A percentile compares a stretch with the other conserved stretches of the same genome.
Evolutionary conservation across 352 stramenopile genomes (phyloP).

Genomic region (Phytophthora kernoviae): DNA sequence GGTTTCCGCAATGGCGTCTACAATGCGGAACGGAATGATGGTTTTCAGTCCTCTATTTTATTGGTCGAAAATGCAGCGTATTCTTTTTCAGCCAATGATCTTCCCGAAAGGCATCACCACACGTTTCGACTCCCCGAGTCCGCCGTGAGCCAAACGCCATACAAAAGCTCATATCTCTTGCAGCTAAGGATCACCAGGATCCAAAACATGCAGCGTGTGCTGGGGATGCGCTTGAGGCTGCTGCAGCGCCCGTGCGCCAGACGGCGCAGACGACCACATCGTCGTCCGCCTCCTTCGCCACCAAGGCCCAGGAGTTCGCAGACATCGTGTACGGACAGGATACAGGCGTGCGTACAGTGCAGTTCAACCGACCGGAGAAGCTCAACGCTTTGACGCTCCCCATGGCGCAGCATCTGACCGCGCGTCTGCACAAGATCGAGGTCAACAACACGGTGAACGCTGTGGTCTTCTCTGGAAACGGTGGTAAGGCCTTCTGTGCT

Average conservation of each 20-base stretch:
- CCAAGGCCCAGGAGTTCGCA: slow-evolving; percentile 54
- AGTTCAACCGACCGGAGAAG: slow-evolving; percentile 91
- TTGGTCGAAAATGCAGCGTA: slow-evolving; percentile 32
- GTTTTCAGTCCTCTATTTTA: slow-evolving; percentile 15
- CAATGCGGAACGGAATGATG: slow-evolving; percentile 34
- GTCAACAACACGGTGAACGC: slow-evolving; percentile 79
- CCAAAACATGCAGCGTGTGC: slow-evolving; percentile 46
- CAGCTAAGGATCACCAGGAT: background rate
- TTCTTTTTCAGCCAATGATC: slow-evolving; percentile 35
- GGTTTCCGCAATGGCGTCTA: background rate
- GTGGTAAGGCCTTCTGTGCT: slow-evolving; percentile 93
- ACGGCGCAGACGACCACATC: background rate
- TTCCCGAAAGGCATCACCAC: slow-evolving; percentile 20
- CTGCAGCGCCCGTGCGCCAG: slow-evolving; percentile 56
- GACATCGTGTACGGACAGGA: slow-evolving; percentile 84
- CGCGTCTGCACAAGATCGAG: slow-evolving; percentile 85
- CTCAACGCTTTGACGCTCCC: slow-evolving; percentile 92
- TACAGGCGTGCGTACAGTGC: slow-evolving; percentile 77
- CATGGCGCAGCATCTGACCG: slow-evolving; percentile 92
- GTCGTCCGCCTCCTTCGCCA: slow-evolving; percentile 28
- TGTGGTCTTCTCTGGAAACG: slow-evolving; percentile 82
- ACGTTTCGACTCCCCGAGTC: slow-evolving; percentile 26
- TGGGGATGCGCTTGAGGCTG: slow-evolving; percentile 59
- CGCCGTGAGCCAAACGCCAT: slow-evolving; percentile 1
- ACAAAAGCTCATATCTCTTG: slow-evolving; percentile 1